Evolutionary conservation across 345 rosid species (phyloP), one percentile per base, ranked within the genome.

Genomic region (Rhodamnia rubescens): DNA sequence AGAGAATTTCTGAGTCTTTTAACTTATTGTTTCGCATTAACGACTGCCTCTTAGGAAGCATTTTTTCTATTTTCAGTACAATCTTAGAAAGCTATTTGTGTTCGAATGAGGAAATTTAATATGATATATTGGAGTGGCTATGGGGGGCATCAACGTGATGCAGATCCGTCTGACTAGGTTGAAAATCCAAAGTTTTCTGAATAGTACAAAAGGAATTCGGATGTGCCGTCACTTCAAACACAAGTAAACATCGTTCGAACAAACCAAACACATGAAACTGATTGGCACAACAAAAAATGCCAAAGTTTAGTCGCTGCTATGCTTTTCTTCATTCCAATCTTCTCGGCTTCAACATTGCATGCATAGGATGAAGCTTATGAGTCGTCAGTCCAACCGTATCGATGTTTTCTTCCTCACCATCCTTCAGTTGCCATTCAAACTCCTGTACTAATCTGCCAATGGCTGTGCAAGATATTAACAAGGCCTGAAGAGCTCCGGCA

Each of bases 381-480:
- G 95, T 90, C 6, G 94, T 93, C 53, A 93, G 92, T 24, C 95
- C 95, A 69, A 90, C 81, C 0, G 94, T 92, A 78, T 95, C 98
- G 1, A 95, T 93, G 57, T 93, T 88, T 80, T 92, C 98, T 89
- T 90, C 92, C 74, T 93, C 98, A 0, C 96, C 96, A 3, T 89
- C 96, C 85, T 74, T 86, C 57, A 96, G 89, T 44, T 89, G 90
- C 98, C 96, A 95, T 84, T 93, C 92, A 52, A 94, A 97, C 88
- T 94, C 98, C 89, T 96, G 98, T 10, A 93, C 95, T 84, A 93
- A 88, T 86, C 96, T 92, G 29, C 96, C 98, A 26, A 97, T 92
- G 3, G 96, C 89, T 3, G 91, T 84, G 54, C 95, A 93, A 27
- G 89, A 90, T 74, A 96, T 87, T 53, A 92, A 74, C 85, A 87